Conservation (phyloP, 2,329 filamentous ascomycete species). For the Colletotrichum brevisporum region DNA sequence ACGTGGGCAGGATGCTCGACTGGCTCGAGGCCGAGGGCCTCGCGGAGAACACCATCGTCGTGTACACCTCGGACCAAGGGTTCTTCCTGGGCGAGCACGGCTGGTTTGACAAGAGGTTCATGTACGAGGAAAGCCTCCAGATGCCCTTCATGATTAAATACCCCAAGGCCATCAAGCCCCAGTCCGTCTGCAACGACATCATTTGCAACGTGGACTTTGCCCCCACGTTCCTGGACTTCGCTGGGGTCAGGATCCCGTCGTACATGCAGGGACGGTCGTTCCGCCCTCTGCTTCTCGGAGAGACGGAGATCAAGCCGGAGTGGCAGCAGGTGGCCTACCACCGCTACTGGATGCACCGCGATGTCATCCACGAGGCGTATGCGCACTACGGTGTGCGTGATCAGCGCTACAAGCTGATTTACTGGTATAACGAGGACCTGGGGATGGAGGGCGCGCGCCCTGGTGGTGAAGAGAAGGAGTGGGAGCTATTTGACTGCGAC, state of each 20-base stretch:
- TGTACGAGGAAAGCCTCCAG: conserved; percentile 71
- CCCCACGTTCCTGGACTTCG: conserved; percentile 63
- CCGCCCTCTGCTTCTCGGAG: conserved; percentile 51
- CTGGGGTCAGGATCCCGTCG: conserved; percentile 54
- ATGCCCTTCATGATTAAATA: conserved; percentile 68
- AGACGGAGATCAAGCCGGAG: conserved; percentile 50
- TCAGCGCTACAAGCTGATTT: conserved; percentile 69
- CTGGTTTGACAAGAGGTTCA: conserved; percentile 72
- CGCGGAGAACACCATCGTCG: conserved; percentile 62
- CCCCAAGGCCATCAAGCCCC: conserved; percentile 56
- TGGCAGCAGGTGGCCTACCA: conserved; percentile 69
- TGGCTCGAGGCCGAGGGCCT: conserved; percentile 59
- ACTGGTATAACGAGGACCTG: conserved; percentile 68
- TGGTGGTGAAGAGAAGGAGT: conserved; percentile 60
- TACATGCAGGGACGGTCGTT: conserved; percentile 69
- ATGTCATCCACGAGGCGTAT: conserved; percentile 63
- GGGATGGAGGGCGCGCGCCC: conserved; percentile 59
- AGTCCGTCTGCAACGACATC: conserved; percentile 60
- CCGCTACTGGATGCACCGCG: conserved; percentile 69
- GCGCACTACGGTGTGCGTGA: conserved; percentile 68
- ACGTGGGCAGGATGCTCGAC: conserved; percentile 63
- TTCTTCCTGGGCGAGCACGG: conserved; percentile 71
- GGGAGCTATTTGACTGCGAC: conserved; percentile 68
- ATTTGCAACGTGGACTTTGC: conserved; percentile 70
- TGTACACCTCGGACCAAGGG: conserved; percentile 68